Evolutionary conservation across 2,329 filamentous ascomycete species (phyloP).

Genomic region (Fusarium coffeatum): DNA sequence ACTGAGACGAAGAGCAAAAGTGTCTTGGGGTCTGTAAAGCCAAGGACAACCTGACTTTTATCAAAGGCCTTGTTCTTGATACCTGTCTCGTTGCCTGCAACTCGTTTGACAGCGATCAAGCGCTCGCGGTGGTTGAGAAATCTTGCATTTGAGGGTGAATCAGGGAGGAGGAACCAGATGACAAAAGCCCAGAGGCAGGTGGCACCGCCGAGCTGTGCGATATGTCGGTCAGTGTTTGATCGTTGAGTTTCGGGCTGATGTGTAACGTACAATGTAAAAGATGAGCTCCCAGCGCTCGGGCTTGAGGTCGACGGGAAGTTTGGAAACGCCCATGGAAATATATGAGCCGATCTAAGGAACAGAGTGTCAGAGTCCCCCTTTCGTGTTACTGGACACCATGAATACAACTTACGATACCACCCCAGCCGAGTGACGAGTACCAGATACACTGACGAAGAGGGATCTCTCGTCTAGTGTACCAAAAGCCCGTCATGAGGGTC

Average conservation of each 20-base stretch:
- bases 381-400: too few species aligned
- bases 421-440: constrained; percentile 11
- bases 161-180: constrained; percentile 12
- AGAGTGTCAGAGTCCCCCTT: too few species aligned
- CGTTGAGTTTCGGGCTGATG: too few species aligned
- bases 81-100: constrained; percentile 1
- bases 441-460: constrained; percentile 15
- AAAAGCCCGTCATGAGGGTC: constrained; percentile 12
- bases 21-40: constrained; percentile 11
- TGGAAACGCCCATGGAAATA: constrained; percentile 12
- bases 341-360: background rate
- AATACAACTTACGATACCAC: background rate
- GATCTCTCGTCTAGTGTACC: constrained; percentile 12
- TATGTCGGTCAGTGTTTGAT: background rate
- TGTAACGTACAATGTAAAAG: background rate
- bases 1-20: constrained; percentile 3
- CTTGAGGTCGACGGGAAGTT: constrained; percentile 8
- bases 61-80: constrained; percentile 15
- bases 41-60: background rate
- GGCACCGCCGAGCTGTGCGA: background rate
- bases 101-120: constrained; percentile 8
- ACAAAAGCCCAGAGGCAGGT: constrained; percentile 13
- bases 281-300: constrained; percentile 8
- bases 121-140: constrained; percentile 12
- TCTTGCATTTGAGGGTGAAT: constrained; percentile 5